These are phyloP conservation scores for Boletus smithii DNA, from an alignment of 1,284 basidiomycete genomes.

Conservation along the genomic window DNA sequence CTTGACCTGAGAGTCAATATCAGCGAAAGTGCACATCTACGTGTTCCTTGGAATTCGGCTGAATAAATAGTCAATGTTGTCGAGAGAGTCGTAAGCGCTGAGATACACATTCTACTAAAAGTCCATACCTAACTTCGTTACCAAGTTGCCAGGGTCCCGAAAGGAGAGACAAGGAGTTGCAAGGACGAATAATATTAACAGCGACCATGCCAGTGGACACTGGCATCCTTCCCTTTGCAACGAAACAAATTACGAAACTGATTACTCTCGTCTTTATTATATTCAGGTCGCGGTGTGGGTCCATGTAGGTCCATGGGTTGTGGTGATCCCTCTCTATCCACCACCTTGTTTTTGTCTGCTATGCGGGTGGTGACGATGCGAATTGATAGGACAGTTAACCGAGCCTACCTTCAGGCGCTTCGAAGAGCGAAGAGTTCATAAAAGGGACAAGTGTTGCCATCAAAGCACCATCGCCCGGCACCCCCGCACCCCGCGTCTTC, in stretches of 20 bases:
- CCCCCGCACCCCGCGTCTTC: not conserved
- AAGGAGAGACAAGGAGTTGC: slow-evolving; percentile 15
- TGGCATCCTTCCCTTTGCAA: too few relatives aligned
- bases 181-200: slow-evolving; percentile 1
- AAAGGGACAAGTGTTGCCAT: slow-evolving; percentile 9
- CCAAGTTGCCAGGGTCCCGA: slow-evolving; percentile 1
- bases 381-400: slow-evolving; percentile 1
- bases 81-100: not conserved
- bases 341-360: slow-evolving; percentile 20
- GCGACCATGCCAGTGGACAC: too few relatives aligned
- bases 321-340: not conserved
- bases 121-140: not conserved
- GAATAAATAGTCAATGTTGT: not conserved
- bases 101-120: not conserved
- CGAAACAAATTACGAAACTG: not conserved
- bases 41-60: not conserved
- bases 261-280: slow-evolving; percentile 14
- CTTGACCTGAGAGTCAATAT: too few relatives aligned
- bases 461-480: not conserved
- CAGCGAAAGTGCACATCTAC: too few relatives aligned
- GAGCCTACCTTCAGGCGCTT: slow-evolving; percentile 3
- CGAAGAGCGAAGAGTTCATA: slow-evolving; percentile 10
- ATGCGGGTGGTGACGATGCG: slow-evolving; percentile 13
- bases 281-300: slow-evolving; percentile 21
- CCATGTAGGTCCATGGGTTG: slow-evolving; percentile 23